Percentiles rank a stretch among this genome's conserved stretches.
These are phyloP conservation scores for Boletus subcaerulescens DNA, from an alignment of 768 basidiomycete species.

Conservation along the genomic window DNA sequence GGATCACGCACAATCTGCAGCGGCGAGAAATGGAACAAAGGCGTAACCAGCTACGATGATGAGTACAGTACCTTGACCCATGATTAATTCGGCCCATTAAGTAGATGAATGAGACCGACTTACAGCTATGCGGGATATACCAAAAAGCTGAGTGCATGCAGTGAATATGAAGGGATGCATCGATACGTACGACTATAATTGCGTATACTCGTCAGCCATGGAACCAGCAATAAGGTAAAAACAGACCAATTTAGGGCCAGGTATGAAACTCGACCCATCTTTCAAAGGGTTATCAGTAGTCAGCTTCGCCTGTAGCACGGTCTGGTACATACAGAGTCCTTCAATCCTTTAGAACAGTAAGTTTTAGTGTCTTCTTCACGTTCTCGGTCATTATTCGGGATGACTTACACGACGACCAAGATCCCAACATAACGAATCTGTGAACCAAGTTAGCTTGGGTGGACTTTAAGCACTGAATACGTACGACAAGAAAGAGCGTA, in stretches of 20 bases:
- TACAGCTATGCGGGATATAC: background rate
- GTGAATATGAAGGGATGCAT: too few relatives aligned
- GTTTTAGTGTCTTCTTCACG: background rate
- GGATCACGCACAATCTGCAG: background rate
- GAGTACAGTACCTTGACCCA: background rate
- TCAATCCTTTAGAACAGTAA: background rate
- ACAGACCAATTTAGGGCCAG: background rate
- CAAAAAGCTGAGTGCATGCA: background rate
- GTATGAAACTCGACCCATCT: background rate
- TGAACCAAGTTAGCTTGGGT: background rate
- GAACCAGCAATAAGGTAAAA: too few relatives aligned
- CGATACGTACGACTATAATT: too few relatives aligned
- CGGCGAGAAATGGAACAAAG: background rate
- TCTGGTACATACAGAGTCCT: background rate
- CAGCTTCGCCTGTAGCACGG: background rate
- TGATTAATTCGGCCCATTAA: background rate
- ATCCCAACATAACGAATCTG: conserved; percentile 1
- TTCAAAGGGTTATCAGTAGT: background rate
- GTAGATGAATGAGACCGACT: background rate
- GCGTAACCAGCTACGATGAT: background rate
- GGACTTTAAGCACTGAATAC: background rate
- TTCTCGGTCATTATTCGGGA: background rate
- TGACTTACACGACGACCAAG: background rate
- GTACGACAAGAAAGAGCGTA: background rate
- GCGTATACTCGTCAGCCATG: too few relatives aligned